Evolutionary conservation across 2,329 filamentous ascomycete genomes (phyloP).

Genomic region (Venturia effusa): DNA sequence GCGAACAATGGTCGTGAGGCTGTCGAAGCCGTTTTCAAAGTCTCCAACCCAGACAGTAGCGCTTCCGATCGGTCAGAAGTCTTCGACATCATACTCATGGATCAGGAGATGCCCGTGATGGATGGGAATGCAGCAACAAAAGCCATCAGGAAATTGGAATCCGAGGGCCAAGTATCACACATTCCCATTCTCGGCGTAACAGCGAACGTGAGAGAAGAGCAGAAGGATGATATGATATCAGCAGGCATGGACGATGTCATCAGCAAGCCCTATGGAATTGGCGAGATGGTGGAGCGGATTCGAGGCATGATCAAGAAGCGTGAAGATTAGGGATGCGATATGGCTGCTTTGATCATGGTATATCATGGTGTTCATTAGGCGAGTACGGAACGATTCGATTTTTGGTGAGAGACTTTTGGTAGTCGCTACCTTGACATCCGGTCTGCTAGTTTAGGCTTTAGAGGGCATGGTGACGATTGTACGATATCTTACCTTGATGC

Average conservation of each 20-base stretch:
- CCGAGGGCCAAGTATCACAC: slow-evolving; percentile 4
- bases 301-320: neutral
- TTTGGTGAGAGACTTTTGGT: neutral
- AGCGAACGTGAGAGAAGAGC: slow-evolving; percentile 12
- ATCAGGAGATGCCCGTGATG: slow-evolving; percentile 12
- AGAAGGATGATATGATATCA: neutral
- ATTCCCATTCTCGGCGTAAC: slow-evolving; percentile 12
- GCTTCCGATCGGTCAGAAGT: neutral
- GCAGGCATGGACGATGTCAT: slow-evolving; percentile 15
- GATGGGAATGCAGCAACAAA: slow-evolving; percentile 10
- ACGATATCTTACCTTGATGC: neutral
- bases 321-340: neutral
- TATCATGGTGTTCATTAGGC: neutral
- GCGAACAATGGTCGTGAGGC: slow-evolving; percentile 24
- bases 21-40: slow-evolving; percentile 5
- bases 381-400: neutral
- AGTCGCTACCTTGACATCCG: neutral
- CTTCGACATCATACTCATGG: slow-evolving; percentile 12
- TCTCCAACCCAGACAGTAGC: neutral
- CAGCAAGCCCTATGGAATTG: slow-evolving; percentile 24
- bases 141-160: slow-evolving; percentile 9
- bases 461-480: neutral
- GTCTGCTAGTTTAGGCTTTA: neutral
- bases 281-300: slow-evolving; percentile 17
- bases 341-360: neutral